phyloP scores from a whole-genome alignment of 1,139 yeast species.

The Geotrichum carabidarum region DNA sequence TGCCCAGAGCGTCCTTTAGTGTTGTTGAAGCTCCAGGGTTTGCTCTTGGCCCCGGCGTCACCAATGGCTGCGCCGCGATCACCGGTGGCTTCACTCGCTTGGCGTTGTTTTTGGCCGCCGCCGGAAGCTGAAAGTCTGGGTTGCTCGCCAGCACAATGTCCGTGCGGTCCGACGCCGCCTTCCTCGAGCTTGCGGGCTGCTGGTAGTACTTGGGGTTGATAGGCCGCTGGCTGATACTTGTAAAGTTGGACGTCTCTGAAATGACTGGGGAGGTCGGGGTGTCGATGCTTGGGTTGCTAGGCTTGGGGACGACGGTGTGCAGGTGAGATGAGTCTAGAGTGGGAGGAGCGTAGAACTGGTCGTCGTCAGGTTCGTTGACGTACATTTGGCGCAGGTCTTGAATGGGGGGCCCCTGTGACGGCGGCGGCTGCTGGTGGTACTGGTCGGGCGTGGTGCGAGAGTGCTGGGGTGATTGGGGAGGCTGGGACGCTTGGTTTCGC shows the following conservation, averaged over 20 bases:
- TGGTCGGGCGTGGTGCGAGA: neutral
- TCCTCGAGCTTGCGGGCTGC: constrained; percentile 15
- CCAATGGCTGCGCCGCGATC: constrained; percentile 12
- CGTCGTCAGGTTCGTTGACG: neutral
- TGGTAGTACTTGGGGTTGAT: constrained; percentile 54
- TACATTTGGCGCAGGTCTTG: neutral
- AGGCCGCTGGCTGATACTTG: constrained; percentile 75
- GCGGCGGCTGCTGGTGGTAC: neutral
- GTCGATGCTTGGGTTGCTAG: constrained; percentile 11
- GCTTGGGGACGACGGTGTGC: neutral
- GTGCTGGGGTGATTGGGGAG: neutral
- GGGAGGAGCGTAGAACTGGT: neutral
- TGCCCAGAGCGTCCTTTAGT: neutral
- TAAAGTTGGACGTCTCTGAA: constrained; percentile 55
- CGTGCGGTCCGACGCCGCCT: constrained; percentile 25
- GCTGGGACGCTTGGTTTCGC: neutral
- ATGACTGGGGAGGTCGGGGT: constrained; percentile 16
- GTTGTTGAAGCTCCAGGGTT: constrained; percentile 13
- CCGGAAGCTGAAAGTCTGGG: constrained; percentile 36
- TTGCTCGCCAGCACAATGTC: constrained; percentile 34
- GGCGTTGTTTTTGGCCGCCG: neutral
- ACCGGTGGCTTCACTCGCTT: neutral
- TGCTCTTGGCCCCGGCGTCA: constrained; percentile 17
- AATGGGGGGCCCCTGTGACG: neutral
- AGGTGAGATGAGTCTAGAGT: constrained; percentile 4